Evolutionary conservation across 352 stramenopile genomes (phyloP).

Genomic region (Phytophthora cryptogea): DNA sequence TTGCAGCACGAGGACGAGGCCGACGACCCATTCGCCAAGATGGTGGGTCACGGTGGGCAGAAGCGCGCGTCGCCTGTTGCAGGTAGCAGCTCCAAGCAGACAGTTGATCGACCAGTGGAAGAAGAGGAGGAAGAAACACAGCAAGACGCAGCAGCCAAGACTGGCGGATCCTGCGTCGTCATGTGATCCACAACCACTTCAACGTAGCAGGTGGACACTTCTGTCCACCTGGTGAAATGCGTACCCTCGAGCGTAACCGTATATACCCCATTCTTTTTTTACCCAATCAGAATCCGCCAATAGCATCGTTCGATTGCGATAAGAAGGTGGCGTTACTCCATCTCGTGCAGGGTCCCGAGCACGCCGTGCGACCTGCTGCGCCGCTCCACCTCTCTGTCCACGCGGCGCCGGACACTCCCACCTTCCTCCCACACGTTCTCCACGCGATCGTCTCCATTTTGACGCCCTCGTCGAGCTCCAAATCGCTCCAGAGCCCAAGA

Average conservation of each 20-base stretch:
- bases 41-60: constrained; percentile 12
- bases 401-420: background rate
- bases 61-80: background rate
- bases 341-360: constrained; percentile 9
- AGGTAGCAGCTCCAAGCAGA: constrained; percentile 6
- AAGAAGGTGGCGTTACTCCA: constrained; percentile 27
- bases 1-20: constrained; percentile 39
- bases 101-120: constrained; percentile 1
- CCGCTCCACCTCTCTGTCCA: constrained; percentile 1
- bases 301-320: constrained; percentile 27
- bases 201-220: constrained; percentile 16
- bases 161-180: constrained; percentile 20
- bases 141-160: constrained; percentile 3
- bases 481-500: constrained; percentile 1
- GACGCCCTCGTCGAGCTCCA: background rate
- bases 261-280: constrained; percentile 24
- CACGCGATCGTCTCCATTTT: constrained; percentile 1
- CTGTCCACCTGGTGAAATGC: constrained; percentile 13
- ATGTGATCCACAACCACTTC: constrained; percentile 29
- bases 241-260: constrained; percentile 6
- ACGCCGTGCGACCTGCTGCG: constrained; percentile 7
- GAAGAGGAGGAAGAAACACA: constrained; percentile 7
- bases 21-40: constrained; percentile 37
- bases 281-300: constrained; percentile 27
- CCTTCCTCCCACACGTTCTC: background rate